phyloP scores from a whole-genome alignment of 192 early-diverging fungal species.

The Allomyces arbusculus region DNA sequence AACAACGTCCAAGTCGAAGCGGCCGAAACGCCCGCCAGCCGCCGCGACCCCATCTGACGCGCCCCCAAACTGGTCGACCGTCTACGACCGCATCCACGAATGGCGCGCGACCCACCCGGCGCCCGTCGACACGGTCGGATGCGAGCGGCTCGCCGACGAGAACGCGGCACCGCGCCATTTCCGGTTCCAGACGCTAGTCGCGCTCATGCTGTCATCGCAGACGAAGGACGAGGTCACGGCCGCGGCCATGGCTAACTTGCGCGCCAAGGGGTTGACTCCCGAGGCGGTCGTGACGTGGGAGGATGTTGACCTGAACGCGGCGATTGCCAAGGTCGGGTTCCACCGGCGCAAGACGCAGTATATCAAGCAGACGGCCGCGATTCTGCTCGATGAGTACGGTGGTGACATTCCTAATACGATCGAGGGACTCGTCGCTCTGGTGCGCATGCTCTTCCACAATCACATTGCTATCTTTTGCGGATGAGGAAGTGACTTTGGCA shows the following conservation, averaged over 20 bases:
- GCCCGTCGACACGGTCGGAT: conserved; percentile 79
- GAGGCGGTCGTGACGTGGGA: conserved; percentile 38
- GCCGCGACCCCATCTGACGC: too few species aligned
- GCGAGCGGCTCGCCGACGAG: conserved; percentile 41
- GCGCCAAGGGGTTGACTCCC: conserved; percentile 42
- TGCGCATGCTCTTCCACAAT: neutral
- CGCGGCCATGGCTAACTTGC: conserved; percentile 47
- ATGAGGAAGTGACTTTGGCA: too few species aligned
- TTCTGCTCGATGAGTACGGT: conserved; percentile 45
- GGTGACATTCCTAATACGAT: conserved; percentile 69
- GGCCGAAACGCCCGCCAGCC: too few species aligned
- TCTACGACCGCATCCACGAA: conserved; percentile 22
- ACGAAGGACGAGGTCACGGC: conserved; percentile 81
- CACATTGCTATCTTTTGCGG: too few species aligned
- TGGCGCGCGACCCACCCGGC: conserved; percentile 44
- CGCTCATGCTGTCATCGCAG: conserved; percentile 79
- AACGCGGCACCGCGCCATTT: conserved; percentile 18
- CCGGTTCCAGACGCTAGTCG: conserved; percentile 64
- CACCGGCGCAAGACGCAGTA: conserved; percentile 64
- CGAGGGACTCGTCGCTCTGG: conserved; percentile 47
- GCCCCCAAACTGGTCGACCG: too few species aligned
- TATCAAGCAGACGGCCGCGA: conserved; percentile 55
- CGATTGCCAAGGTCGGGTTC: conserved; percentile 70
- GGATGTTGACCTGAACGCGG: conserved; percentile 39
- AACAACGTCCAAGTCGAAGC: too few species aligned